Evolutionary conservation across 2,329 filamentous ascomycete species (phyloP).

Genomic region (Macroventuria anomochaeta): DNA sequence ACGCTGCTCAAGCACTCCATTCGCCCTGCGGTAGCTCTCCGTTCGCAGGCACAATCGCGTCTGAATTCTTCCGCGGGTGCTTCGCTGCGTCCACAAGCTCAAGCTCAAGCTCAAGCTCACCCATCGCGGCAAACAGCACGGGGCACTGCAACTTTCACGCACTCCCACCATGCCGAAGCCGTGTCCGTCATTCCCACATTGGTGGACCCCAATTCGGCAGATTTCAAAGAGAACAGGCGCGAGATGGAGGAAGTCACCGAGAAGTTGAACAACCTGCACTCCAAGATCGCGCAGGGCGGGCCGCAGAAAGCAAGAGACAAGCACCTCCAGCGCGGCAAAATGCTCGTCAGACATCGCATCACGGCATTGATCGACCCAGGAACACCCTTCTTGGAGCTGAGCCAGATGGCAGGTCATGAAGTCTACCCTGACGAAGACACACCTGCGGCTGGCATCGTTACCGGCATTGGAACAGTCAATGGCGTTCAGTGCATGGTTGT

Average conservation of each 20-base stretch:
- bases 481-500: slow-evolving; percentile 93
- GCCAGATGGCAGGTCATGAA: slow-evolving; percentile 84
- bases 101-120: slow-evolving; percentile 24
- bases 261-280: slow-evolving; percentile 72
- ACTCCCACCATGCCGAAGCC: slow-evolving; percentile 79
- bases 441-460: slow-evolving; percentile 88
- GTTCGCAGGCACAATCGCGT: slow-evolving; percentile 32
- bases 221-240: slow-evolving; percentile 80
- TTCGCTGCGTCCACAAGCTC: slow-evolving; percentile 24
- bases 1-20: slow-evolving; percentile 43
- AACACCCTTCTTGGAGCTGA: slow-evolving; percentile 91
- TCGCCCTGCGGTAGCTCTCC: slow-evolving; percentile 29
- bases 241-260: slow-evolving; percentile 78
- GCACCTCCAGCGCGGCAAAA: slow-evolving; percentile 86
- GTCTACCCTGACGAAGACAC: slow-evolving; percentile 88
- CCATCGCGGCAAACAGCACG: slow-evolving; percentile 22
- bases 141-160: slow-evolving; percentile 76
- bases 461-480: slow-evolving; percentile 87
- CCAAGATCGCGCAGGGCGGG: slow-evolving; percentile 76
- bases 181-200: slow-evolving; percentile 79
- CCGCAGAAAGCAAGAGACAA: slow-evolving; percentile 83
- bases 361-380: slow-evolving; percentile 87
- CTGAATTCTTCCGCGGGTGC: slow-evolving; percentile 20
- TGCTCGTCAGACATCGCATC: slow-evolving; percentile 89
- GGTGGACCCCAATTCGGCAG: slow-evolving; percentile 77